A percentile compares a stretch with the other conserved stretches of the same genome.
Conservation (phyloP, 768 basidiomycete genomes). For the Termitomyces titanicus region DNA sequence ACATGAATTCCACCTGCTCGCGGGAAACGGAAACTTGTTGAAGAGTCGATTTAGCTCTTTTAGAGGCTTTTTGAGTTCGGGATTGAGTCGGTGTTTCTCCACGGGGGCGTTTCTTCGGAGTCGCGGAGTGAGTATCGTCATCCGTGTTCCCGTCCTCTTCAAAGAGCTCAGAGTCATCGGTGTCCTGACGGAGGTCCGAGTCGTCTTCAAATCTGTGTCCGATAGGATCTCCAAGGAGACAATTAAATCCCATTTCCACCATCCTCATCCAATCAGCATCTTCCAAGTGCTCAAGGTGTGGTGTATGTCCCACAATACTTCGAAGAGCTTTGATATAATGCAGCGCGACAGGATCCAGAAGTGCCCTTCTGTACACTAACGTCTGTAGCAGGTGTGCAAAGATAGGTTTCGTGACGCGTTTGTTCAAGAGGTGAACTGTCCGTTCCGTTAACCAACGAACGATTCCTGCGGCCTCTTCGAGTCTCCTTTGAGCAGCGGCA, state of each 20-base stretch:
- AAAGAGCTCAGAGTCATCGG: slow-evolving; percentile 32
- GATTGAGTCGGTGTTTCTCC: slow-evolving; percentile 14
- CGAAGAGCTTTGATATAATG: slow-evolving; percentile 82
- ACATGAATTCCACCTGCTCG: slow-evolving; percentile 72
- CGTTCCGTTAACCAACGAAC: slow-evolving; percentile 75
- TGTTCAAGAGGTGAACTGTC: slow-evolving; percentile 52
- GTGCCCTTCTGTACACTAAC: slow-evolving; percentile 46
- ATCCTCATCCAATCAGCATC: slow-evolving; percentile 62
- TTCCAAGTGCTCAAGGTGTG: slow-evolving; percentile 79
- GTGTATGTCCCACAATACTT: slow-evolving; percentile 55
- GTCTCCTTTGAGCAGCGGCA: slow-evolving; percentile 50
- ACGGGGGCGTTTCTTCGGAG: slow-evolving; percentile 36
- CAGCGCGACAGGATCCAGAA: slow-evolving; percentile 64
- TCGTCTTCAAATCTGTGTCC: slow-evolving; percentile 28
- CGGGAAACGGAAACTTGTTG: slow-evolving; percentile 31
- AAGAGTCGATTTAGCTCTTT: slow-evolving; percentile 11
- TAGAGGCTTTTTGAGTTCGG: slow-evolving; percentile 16
- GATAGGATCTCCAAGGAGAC: slow-evolving; percentile 61
- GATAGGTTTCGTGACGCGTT: slow-evolving; percentile 50
- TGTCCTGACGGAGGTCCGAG: slow-evolving; percentile 24
- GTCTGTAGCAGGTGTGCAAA: slow-evolving; percentile 62
- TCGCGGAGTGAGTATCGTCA: slow-evolving; percentile 18
- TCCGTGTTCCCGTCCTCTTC: slow-evolving; percentile 26
- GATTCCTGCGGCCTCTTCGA: slow-evolving; percentile 61
- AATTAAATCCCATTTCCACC: slow-evolving; percentile 72